Conservation (phyloP, 345 rosid species). For the Zanthoxylum bungeanum region DNA sequence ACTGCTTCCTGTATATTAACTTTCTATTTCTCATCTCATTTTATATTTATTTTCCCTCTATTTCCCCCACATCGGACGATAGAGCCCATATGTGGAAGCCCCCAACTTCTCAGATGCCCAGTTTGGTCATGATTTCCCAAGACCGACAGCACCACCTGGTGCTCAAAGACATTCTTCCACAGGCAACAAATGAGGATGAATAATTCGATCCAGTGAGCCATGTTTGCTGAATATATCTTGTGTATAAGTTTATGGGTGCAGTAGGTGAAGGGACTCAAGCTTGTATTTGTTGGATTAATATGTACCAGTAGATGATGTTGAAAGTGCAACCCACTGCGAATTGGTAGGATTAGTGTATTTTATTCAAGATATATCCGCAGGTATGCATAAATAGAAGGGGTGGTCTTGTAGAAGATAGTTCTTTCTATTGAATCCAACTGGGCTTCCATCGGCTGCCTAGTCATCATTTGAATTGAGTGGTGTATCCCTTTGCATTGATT, state of each 20-base stretch:
- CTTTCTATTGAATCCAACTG: constrained; percentile 9
- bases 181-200: constrained; percentile 33
- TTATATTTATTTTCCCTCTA: not conserved
- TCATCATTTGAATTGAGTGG: constrained; percentile 2
- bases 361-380: not conserved
- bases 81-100: constrained; percentile 81
- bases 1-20: no score
- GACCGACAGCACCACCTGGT: constrained; percentile 73
- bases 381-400: not conserved
- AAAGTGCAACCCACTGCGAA: not conserved
- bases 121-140: constrained; percentile 45
- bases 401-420: constrained; percentile 15
- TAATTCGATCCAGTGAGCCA: not conserved
- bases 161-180: constrained; percentile 53
- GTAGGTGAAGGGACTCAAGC: constrained; percentile 1
- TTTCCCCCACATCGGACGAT: constrained; percentile 6
- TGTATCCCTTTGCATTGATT: not conserved
- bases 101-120: constrained; percentile 42
- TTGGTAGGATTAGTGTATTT: constrained; percentile 4
- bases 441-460: constrained; percentile 19
- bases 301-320: constrained; percentile 9
- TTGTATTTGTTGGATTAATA: constrained; percentile 15
- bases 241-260: constrained; percentile 8
- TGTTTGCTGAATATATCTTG: constrained; percentile 14
- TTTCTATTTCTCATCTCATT: no score